Evolutionary conservation across 192 early-diverging fungal genomes (phyloP).

Genomic region (Rhizoclosmatium sp.): DNA sequence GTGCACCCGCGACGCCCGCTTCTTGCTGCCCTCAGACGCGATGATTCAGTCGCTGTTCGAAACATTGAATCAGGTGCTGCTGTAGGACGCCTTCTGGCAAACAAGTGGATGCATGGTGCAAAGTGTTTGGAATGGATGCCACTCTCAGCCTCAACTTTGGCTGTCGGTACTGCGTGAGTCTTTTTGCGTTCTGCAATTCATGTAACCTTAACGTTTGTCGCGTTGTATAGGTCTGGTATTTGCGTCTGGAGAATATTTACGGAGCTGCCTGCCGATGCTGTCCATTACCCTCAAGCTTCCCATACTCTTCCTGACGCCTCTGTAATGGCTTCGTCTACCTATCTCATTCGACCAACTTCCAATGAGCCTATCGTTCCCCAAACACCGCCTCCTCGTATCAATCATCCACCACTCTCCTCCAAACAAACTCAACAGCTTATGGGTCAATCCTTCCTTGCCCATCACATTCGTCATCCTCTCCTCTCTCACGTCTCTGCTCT

Average conservation of each 20-base stretch:
- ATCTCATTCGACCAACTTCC: conserved; percentile 3
- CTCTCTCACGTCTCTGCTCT: conserved; percentile 11
- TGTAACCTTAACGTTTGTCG: neutral
- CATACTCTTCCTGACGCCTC: conserved; percentile 10
- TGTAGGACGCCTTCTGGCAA: conserved; percentile 4
- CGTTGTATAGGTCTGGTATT: conserved; percentile 8
- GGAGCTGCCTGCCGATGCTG: conserved; percentile 10
- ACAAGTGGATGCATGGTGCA: conserved; percentile 5
- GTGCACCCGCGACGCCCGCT: conserved; percentile 21
- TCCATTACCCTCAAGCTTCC: conserved; percentile 17
- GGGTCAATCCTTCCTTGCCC: conserved; percentile 21
- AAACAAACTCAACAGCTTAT: neutral
- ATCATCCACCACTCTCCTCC: too few species aligned
- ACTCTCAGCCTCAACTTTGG: conserved; percentile 14
- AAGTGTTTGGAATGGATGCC: conserved; percentile 29
- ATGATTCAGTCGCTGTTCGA: conserved; percentile 4
- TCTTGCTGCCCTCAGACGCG: conserved; percentile 7
- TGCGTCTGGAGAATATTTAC: conserved; percentile 26
- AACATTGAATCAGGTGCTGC: neutral
- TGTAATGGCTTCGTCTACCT: conserved; percentile 26
- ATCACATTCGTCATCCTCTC: conserved; percentile 4
- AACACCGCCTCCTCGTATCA: conserved; percentile 18
- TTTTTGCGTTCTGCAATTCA: neutral
- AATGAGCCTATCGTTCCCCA: neutral
- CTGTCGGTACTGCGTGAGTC: conserved; percentile 18